Evolutionary conservation across 2,329 filamentous ascomycete species (phyloP).

Genomic region (Phyllachora maydis): DNA sequence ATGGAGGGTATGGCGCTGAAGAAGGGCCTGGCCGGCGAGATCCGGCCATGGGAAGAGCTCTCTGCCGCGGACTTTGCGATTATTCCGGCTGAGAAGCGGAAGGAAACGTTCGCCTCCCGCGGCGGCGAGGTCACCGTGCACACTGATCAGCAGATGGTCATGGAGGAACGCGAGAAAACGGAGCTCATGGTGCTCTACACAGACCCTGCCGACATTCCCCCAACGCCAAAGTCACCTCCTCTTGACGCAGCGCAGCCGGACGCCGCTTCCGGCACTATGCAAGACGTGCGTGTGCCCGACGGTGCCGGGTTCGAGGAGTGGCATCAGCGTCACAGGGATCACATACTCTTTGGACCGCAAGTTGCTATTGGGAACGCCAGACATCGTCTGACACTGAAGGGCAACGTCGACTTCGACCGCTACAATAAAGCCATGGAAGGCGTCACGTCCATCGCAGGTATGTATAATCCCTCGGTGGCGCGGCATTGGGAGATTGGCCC

Average conservation of each 20-base stretch:
- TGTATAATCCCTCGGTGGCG: no score
- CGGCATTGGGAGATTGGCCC: background rate
- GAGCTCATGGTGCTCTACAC: conserved; percentile 43
- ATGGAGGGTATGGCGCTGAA: conserved; percentile 53
- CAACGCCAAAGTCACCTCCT: conserved; percentile 30
- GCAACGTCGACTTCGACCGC: no score
- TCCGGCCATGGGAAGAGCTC: conserved; percentile 31
- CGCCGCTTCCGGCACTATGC: no score
- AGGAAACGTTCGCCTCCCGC: conserved; percentile 29
- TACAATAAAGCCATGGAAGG: no score
- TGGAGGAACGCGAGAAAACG: conserved; percentile 32
- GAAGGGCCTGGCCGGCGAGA: conserved; percentile 30
- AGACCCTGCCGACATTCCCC: conserved; percentile 29
- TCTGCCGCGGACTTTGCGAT: conserved; percentile 21
- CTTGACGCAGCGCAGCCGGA: no score
- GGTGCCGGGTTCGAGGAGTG: conserved; percentile 24
- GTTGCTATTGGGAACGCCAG: no score
- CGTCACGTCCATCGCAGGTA: no score
- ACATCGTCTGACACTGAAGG: no score
- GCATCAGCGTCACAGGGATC: conserved; percentile 27
- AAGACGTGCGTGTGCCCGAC: no score
- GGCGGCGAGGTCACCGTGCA: conserved; percentile 28
- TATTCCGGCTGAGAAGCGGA: conserved; percentile 21
- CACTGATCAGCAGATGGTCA: conserved; percentile 33
- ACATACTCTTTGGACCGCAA: no score